phyloP scores from a whole-genome alignment of 1,139 yeast species.

The Candida sp. region DNA sequence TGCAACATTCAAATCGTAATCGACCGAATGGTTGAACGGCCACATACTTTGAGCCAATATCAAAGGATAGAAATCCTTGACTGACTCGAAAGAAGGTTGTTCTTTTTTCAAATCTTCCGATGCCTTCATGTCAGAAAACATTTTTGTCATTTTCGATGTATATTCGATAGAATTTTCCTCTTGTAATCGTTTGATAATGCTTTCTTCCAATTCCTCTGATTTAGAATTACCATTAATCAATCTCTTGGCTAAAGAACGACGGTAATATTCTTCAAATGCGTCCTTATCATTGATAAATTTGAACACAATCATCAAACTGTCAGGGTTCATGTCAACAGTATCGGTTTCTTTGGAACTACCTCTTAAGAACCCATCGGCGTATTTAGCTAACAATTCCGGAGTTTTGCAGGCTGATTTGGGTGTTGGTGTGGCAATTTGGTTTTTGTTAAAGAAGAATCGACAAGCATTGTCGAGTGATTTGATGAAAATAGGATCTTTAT shows the following conservation, averaged over 20 bases:
- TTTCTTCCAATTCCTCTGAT: constrained; percentile 82
- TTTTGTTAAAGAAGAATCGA: constrained; percentile 76
- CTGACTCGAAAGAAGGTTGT: constrained; percentile 32
- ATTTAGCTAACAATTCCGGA: constrained; percentile 88
- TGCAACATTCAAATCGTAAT: constrained; percentile 39
- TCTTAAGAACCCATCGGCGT: constrained; percentile 80
- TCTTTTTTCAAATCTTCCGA: constrained; percentile 77
- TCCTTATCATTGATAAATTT: constrained; percentile 92
- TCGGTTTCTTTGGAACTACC: constrained; percentile 72
- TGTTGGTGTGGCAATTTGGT: constrained; percentile 72
- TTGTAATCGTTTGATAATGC: constrained; percentile 81
- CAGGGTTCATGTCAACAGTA: constrained; percentile 69
- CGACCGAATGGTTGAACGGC: constrained; percentile 62
- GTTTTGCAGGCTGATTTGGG: constrained; percentile 55
- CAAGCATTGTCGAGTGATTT: constrained; percentile 92
- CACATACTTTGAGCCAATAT: constrained; percentile 88
- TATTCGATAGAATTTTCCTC: constrained; percentile 91
- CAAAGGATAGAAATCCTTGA: constrained; percentile 69
- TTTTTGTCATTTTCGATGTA: constrained; percentile 89
- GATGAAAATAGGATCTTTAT: constrained; percentile 73
- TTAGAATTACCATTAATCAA: constrained; percentile 82
- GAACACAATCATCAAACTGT: constrained; percentile 84
- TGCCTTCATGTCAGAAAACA: constrained; percentile 93
- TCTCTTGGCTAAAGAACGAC: constrained; percentile 86
- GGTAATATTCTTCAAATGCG: constrained; percentile 90